Percentiles rank a stretch among this genome's conserved stretches.
phyloP scores from a whole-genome alignment of 805 yeast genomes.

The Kazachstania viticola region DNA sequence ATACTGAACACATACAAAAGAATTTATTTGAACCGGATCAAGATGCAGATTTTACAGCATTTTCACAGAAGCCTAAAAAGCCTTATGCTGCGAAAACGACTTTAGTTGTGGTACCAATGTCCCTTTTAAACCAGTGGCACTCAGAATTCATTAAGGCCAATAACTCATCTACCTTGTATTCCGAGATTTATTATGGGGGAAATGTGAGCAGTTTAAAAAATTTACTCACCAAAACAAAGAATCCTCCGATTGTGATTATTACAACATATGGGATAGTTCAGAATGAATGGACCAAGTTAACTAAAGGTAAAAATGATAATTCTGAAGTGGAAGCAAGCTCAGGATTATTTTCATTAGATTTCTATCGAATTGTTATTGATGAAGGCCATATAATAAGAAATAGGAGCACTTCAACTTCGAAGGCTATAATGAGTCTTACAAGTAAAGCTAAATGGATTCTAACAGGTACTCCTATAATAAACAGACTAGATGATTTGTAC shows the following conservation, averaged over 20 bases:
- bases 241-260: conserved; percentile 57
- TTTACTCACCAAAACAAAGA: conserved; percentile 30
- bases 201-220: conserved; percentile 40
- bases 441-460: conserved; percentile 70
- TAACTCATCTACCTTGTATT: conserved; percentile 31
- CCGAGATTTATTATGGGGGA: conserved; percentile 69
- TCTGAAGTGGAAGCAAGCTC: conserved; percentile 16
- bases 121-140: conserved; percentile 85
- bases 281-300: conserved; percentile 52
- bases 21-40: conserved; percentile 4
- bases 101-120: conserved; percentile 79
- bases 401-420: conserved; percentile 65
- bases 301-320: conserved; percentile 12
- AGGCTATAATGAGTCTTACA: conserved; percentile 55
- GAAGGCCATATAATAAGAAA: conserved; percentile 89
- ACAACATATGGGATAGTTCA: conserved; percentile 85
- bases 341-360: conserved; percentile 64
- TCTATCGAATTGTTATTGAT: conserved; percentile 68
- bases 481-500: conserved; percentile 75
- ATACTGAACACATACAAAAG: conserved; percentile 19
- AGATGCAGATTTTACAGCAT: neutral
- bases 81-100: conserved; percentile 64
- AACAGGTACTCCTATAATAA: conserved; percentile 90
- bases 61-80: conserved; percentile 3
- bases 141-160: conserved; percentile 58